A percentile compares a stretch with the other conserved stretches of the same genome.
These are phyloP conservation scores for Pochonia chlamydosporia DNA, from an alignment of 2,329 filamentous ascomycete genomes.

Conservation along the genomic window DNA sequence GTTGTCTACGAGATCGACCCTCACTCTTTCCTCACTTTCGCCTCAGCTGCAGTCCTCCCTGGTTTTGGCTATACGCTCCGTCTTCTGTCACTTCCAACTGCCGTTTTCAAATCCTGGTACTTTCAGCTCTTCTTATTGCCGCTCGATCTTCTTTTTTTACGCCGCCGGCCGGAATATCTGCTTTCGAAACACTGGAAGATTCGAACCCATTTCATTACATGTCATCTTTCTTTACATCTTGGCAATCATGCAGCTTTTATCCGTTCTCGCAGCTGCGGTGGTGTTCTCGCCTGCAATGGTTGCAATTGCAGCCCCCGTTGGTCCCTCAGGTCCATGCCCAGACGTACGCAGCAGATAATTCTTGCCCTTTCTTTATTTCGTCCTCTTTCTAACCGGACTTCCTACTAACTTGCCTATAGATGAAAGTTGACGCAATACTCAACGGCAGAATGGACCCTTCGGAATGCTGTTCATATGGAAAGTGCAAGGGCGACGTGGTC, in stretches of 20 bases:
- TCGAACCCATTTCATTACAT: no score
- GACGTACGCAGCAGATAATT: conserved; percentile 24
- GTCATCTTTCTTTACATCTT: no score
- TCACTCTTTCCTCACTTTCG: background rate
- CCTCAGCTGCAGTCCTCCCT: background rate
- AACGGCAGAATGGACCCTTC: conserved; percentile 41
- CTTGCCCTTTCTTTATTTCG: background rate
- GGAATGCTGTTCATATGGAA: conserved; percentile 48
- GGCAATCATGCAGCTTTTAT: conserved; percentile 7
- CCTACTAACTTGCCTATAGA: conserved; percentile 13
- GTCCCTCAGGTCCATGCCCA: conserved; percentile 28
- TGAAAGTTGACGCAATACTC: conserved; percentile 37
- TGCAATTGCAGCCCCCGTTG: conserved; percentile 19
- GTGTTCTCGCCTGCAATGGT: conserved; percentile 13
- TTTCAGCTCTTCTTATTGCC: no score
- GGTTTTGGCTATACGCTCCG: background rate
- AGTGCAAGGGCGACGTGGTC: conserved; percentile 36
- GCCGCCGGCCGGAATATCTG: no score
- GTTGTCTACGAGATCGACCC: background rate
- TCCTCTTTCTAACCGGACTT: background rate
- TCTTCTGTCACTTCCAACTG: no score
- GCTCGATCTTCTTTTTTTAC: no score
- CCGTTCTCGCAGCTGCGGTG: conserved; percentile 2
- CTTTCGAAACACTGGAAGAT: no score
- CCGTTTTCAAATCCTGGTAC: no score